Evolutionary conservation across 495 filamentous ascomycete genomes (phyloP).

Genomic region (Neurospora intermedia): DNA sequence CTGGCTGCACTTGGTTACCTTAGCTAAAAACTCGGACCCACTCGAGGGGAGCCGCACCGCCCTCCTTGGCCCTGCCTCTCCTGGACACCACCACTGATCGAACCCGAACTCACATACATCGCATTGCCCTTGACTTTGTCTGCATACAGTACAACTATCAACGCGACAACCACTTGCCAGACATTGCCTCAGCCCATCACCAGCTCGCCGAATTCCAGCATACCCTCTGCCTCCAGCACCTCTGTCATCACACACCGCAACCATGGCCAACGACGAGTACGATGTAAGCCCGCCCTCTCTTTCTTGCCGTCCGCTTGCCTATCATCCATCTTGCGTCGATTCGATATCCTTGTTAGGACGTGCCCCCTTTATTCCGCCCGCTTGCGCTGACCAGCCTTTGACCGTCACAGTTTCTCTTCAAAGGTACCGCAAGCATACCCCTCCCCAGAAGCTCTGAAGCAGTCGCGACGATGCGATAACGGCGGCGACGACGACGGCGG

Average conservation of each 20-base stretch:
- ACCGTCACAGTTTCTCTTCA: constrained; percentile 85
- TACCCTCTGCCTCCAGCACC: neutral
- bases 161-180: neutral
- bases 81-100: constrained; percentile 11
- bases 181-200: constrained; percentile 12
- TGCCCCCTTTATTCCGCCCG: neutral
- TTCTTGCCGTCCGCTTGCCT: neutral
- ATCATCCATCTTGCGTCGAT: neutral
- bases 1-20: neutral
- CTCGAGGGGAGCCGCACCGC: constrained; percentile 22
- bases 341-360: neutral
- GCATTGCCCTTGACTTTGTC: constrained; percentile 5
- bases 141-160: constrained; percentile 7
- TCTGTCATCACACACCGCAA: constrained; percentile 16
- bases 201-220: constrained; percentile 1
- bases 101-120: neutral
- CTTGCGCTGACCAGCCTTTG: constrained; percentile 24
- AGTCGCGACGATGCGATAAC: neutral
- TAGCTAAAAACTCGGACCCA: constrained; percentile 15
- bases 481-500: neutral
- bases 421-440: constrained; percentile 49
- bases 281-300: constrained; percentile 62
- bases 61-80: constrained; percentile 20
- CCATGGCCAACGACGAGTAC: constrained; percentile 99
- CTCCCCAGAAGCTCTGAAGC: neutral